Evolutionary conservation across 441 rosid species (phyloP).

Genomic region (Capsella rubella): DNA sequence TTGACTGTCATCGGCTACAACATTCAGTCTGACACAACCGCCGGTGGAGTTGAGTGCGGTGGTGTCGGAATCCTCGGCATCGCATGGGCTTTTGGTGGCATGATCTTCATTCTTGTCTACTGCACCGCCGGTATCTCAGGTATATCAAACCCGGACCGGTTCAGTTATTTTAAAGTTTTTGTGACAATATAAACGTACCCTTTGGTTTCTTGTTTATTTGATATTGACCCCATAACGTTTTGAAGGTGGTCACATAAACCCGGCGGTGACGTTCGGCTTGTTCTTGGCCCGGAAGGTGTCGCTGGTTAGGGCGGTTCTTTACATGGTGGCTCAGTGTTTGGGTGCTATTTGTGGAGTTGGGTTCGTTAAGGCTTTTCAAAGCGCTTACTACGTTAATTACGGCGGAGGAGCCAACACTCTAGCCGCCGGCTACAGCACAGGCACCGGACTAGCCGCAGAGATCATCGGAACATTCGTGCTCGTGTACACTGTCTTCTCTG

Average conservation of each 20-base stretch:
- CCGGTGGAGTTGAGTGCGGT: slow-evolving; percentile 46
- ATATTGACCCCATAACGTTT: not conserved
- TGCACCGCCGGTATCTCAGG: slow-evolving; percentile 85
- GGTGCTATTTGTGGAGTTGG: slow-evolving; percentile 80
- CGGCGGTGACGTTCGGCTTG: slow-evolving; percentile 80
- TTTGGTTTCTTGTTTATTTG: not conserved
- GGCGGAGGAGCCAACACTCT: slow-evolving; percentile 70
- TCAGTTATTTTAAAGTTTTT: no score
- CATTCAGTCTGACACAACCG: slow-evolving; percentile 42
- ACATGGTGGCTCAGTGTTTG: slow-evolving; percentile 75
- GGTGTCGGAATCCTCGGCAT: slow-evolving; percentile 69
- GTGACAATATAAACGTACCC: not conserved
- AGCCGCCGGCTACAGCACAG: slow-evolving; percentile 56
- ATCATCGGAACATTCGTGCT: slow-evolving; percentile 75
- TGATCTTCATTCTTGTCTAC: slow-evolving; percentile 76
- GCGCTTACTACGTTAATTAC: slow-evolving; percentile 50
- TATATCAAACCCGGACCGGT: slow-evolving; percentile 27
- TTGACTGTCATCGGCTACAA: slow-evolving; percentile 67
- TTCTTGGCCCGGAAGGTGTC: slow-evolving; percentile 80
- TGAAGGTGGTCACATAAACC: slow-evolving; percentile 74
- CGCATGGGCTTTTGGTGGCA: slow-evolving; percentile 76
- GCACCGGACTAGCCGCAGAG: slow-evolving; percentile 70
- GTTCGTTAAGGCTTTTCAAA: slow-evolving; percentile 60
- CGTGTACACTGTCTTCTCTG: slow-evolving; percentile 69
- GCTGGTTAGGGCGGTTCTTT: slow-evolving; percentile 68